These are phyloP conservation scores for Euryodendron excelsum DNA, from an alignment of 148 eudicot genomes.

Conservation along the genomic window DNA sequence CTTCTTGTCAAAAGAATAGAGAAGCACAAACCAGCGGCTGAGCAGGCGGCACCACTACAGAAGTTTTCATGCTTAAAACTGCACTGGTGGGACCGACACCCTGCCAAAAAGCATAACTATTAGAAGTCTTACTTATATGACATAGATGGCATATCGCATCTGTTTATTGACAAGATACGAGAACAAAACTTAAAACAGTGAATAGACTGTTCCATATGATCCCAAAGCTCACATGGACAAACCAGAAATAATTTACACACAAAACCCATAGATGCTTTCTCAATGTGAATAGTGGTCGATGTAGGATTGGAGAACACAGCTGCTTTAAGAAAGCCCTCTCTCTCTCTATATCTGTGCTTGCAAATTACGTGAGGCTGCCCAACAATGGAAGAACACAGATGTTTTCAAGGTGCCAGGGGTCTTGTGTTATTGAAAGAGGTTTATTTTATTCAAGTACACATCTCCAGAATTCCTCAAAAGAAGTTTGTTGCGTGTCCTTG, in stretches of 20 bases:
- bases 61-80: slow-evolving; percentile 62
- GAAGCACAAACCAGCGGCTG: slow-evolving; percentile 60
- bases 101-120: slow-evolving; percentile 42
- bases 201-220: not conserved
- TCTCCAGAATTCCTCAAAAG: too few species aligned
- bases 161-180: not conserved
- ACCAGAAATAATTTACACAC: not conserved
- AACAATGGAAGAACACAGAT: too few species aligned
- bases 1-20: slow-evolving; percentile 13
- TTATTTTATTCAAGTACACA: too few species aligned
- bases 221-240: not conserved
- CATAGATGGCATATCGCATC: not conserved
- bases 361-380: too few species aligned
- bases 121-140: slow-evolving; percentile 2
- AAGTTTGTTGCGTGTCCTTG: too few species aligned
- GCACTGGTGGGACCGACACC: slow-evolving; percentile 59
- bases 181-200: not conserved
- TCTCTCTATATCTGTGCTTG: too few species aligned
- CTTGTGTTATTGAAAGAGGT: too few species aligned
- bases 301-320: too few species aligned
- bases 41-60: slow-evolving; percentile 50
- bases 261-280: not conserved
- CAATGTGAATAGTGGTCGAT: not conserved
- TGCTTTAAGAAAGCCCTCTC: too few species aligned
- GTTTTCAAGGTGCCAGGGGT: too few species aligned